phyloP scores from a whole-genome alignment of 202 grass and related monocot genomes.

The Saccharum hybrid region DNA sequence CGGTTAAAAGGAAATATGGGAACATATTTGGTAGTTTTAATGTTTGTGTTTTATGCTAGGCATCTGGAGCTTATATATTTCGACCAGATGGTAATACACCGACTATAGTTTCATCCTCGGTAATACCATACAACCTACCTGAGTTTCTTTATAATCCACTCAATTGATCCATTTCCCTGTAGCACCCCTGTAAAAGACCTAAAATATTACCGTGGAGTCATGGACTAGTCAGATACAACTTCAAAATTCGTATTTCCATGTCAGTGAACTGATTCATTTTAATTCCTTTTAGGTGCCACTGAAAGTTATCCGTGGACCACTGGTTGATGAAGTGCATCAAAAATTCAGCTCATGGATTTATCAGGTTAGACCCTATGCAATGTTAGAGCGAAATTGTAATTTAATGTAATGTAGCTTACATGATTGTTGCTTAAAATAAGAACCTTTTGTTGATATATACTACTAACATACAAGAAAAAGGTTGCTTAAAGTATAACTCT shows the following conservation, averaged over 20 bases:
- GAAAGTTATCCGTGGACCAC: slow-evolving; percentile 69
- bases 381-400: not conserved
- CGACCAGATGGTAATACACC: slow-evolving; percentile 74
- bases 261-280: slow-evolving; percentile 5
- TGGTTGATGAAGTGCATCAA: slow-evolving; percentile 87
- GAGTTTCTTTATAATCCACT: slow-evolving; percentile 1
- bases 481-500: not conserved
- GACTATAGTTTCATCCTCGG: slow-evolving; percentile 60
- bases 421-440: not conserved
- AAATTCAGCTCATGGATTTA: slow-evolving; percentile 93
- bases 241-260: slow-evolving; percentile 1
- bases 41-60: slow-evolving; percentile 52
- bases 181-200: not conserved
- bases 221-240: not conserved
- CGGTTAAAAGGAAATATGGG: slow-evolving; percentile 2
- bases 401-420: not conserved
- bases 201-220: not conserved
- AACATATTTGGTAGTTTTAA: slow-evolving; percentile 15
- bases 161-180: not conserved
- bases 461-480: not conserved
- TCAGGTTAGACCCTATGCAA: slow-evolving; percentile 62
- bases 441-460: not conserved
- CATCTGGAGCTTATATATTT: slow-evolving; percentile 96
- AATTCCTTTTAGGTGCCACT: slow-evolving; percentile 58
- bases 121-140: slow-evolving; percentile 49